These are phyloP conservation scores for Linaria vulgaris DNA, from an alignment of 257 asterid genomes.

Conservation along the genomic window DNA sequence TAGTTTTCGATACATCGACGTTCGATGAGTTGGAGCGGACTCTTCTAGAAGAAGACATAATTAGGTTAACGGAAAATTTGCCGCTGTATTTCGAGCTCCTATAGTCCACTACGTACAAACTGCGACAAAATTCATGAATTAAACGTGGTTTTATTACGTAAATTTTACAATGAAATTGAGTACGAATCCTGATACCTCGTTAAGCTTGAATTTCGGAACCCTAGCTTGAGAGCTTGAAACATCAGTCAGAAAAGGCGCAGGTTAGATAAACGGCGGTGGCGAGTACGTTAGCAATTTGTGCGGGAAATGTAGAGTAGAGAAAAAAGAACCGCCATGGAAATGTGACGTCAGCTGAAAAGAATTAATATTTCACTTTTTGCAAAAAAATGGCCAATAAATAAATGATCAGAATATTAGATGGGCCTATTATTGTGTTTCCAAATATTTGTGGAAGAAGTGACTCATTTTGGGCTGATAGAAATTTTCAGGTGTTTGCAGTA, in stretches of 20 bases:
- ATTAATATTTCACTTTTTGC: too few species aligned
- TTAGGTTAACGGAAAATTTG: constrained; percentile 28
- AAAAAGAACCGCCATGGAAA: constrained; percentile 19
- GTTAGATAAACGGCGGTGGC: not conserved
- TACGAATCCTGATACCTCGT: constrained; percentile 27
- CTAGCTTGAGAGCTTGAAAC: constrained; percentile 55
- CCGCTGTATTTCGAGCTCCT: constrained; percentile 29
- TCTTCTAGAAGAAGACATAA: constrained; percentile 55
- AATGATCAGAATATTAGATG: too few species aligned
- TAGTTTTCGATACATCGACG: constrained; percentile 21
- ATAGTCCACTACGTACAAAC: constrained; percentile 42
- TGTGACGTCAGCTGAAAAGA: constrained; percentile 23
- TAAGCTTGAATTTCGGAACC: constrained; percentile 35
- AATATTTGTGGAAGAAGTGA: too few species aligned
- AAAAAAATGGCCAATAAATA: too few species aligned
- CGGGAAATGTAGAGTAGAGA: not conserved
- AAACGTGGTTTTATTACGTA: not conserved
- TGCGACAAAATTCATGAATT: constrained; percentile 22
- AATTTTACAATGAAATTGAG: not conserved
- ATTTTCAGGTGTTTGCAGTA: too few species aligned
- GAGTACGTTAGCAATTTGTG: constrained; percentile 11
- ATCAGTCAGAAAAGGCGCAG: constrained; percentile 27
- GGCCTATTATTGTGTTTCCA: too few species aligned
- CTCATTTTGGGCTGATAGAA: too few species aligned
- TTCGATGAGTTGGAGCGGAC: constrained; percentile 34